Percentiles rank a stretch among this genome's conserved stretches.
phyloP scores from a whole-genome alignment of 2,329 filamentous ascomycete genomes.

The Trichoderma sp. region DNA sequence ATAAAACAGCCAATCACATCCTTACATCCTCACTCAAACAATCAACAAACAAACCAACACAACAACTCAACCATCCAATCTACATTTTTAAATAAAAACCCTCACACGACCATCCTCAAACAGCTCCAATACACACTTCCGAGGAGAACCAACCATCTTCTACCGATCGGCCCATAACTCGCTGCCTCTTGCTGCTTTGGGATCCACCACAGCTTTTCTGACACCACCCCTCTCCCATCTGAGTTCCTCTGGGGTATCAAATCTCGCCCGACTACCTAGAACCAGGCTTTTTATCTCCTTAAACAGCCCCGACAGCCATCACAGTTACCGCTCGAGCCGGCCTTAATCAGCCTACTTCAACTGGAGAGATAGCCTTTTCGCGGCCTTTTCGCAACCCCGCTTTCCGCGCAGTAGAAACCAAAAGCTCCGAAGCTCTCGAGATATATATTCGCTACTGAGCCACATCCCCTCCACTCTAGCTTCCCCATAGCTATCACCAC shows the following conservation, averaged over 20 bases:
- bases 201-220: slow-evolving; percentile 12
- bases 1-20: not conserved
- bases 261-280: slow-evolving; percentile 1
- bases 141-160: not conserved
- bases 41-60: not conserved
- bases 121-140: not conserved
- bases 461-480: not conserved
- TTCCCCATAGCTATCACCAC: not conserved
- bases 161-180: not conserved
- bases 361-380: not conserved
- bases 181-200: not conserved
- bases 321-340: slow-evolving; percentile 11
- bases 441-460: not conserved
- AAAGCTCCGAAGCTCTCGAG: not conserved
- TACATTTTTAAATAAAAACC: not conserved
- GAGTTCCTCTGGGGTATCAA: slow-evolving; percentile 2
- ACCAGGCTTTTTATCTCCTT: not conserved
- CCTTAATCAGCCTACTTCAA: not conserved
- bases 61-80: not conserved
- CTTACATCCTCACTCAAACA: not conserved
- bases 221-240: slow-evolving; percentile 7
- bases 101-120: not conserved
- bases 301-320: not conserved
- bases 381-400: not conserved
- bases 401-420: not conserved